Evolutionary conservation across 2,329 filamentous ascomycete genomes (phyloP), one percentile per base, ranked within the genome.

Genomic region (Colletotrichum cordylinicola): DNA sequence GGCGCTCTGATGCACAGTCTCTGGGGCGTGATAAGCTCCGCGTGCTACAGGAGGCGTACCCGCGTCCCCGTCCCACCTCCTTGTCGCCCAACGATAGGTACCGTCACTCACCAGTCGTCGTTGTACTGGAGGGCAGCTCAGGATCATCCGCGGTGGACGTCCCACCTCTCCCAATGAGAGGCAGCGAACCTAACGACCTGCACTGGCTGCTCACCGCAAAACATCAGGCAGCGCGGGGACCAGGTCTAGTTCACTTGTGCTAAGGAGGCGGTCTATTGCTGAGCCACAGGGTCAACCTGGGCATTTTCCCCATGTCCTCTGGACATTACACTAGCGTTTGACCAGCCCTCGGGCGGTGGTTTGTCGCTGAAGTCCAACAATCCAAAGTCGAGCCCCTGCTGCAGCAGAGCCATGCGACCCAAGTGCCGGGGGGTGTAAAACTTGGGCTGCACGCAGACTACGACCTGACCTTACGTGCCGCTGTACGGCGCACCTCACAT

Each of bases 201-300:
- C 66, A 39, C 60, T 33, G 66, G 48, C 37, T 37, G 65, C 52
- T 74, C 74, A 76, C 72, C 74, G 74, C 74, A 76, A 70, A 70
- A 70, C 21, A 71, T 52, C 52, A 70, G 74, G 37, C 66, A 70
- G 71, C 67, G 74, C 60, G 66, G 72, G 70, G 60, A 76, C 31
- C 60, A 35, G 61, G 66, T 35, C 43, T 48, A 27, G 52, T 58
- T 62, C n/a, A 68, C 27, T 56, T 24, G 55, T 75, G 37, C 65
- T 39, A 27, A 62, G 69, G 55, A 73, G 69, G 73, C 73, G 73
- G 73, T 75, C 74, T 69, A 76, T 65, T 66, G 48, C 70, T 65
- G 66, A 74, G 70, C 71, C 66, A 70, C 71, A 76, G 66, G 71
- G 74, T 70, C 65, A 62, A 62, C 74, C 74, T 76, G 66, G 70